Conservation (phyloP, 2,329 filamentous ascomycete species). For the Beauveria asiatica region DNA sequence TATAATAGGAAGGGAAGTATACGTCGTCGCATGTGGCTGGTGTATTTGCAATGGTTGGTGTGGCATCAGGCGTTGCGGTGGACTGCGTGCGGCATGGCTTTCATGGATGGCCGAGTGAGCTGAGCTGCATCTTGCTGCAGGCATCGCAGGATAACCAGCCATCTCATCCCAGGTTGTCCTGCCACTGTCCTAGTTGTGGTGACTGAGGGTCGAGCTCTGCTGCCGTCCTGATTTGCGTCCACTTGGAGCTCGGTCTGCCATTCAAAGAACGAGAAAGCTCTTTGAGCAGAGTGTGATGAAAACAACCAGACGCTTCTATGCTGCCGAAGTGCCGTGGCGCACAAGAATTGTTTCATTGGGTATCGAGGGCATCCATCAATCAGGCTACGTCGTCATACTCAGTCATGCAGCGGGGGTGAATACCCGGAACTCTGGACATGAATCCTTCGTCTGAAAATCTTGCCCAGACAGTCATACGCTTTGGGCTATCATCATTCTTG, state of each 20-base stretch:
- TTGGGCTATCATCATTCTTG: not conserved
- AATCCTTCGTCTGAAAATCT: not conserved
- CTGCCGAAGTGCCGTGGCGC: not conserved
- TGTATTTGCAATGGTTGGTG: too few relatives aligned
- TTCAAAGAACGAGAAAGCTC: not conserved
- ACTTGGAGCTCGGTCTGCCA: not conserved
- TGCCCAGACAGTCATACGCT: not conserved
- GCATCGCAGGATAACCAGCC: not conserved
- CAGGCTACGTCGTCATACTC: not conserved
- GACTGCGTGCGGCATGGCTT: not conserved
- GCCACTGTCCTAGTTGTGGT: too few relatives aligned
- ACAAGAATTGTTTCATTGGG: not conserved
- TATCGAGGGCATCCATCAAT: too few relatives aligned
- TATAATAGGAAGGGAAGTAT: too few relatives aligned
- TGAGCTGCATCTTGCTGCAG: conserved; percentile 24
- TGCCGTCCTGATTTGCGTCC: not conserved
- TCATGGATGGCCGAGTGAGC: not conserved
- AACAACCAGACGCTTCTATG: not conserved
- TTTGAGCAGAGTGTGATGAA: not conserved
- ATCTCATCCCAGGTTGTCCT: not conserved
- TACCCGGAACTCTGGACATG: not conserved
- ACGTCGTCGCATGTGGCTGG: too few relatives aligned
- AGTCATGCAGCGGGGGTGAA: not conserved
- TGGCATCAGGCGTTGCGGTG: not conserved
- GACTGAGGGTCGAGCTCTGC: not conserved